Evolutionary conservation across 805 yeast genomes (phyloP), one percentile per base, ranked within the genome.

Genomic region (Candida lessepsii): DNA sequence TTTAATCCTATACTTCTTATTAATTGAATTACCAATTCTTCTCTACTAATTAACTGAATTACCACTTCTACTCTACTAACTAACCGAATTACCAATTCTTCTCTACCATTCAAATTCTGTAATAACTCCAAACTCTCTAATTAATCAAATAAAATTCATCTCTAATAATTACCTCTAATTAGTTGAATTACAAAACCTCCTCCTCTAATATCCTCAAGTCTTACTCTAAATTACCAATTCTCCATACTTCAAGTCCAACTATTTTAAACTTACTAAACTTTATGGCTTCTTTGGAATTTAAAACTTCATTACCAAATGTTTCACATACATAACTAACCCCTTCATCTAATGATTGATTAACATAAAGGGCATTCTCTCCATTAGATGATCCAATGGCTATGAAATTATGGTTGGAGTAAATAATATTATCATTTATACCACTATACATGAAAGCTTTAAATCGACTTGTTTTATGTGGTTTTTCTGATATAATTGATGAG

Each of bases 291-390:
- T 20, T 23, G 27, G 27, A 21, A 11, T 59, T 66, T 43, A 91
- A 66, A 1, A 82, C 79, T 42, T 88, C 97, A 59, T 93, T 91
- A 0, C 96, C 96, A 67, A 87, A 91, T 0, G 98, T 93, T 19
- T 79, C 78, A 38, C 91, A 84, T 2, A 79, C 73, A 53, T 80
- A 81, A 20, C 90, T 80, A 0, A 88, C 90, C 2, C 98, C 99
- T 39, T 73, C 73, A 41, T 75, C 66, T 29, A 91, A 70, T 30
- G 81, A 78, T 40, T 79, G 81, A 56, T 87, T 96, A 10, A 89
- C 68, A 88, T 95, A 91, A 11, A 93, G 67, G 0, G 97, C 98
- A 60, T 88, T 89, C 53, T 86, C 87, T 2, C 97, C 97, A 51
- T 83, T 83, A 1, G 96, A 95, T 0, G 95, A 91, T 1, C 98